Percentiles rank a stretch among this genome's conserved stretches.
Conservation (phyloP, 257 asterid genomes). For the Phtheirospermum japonicum region DNA sequence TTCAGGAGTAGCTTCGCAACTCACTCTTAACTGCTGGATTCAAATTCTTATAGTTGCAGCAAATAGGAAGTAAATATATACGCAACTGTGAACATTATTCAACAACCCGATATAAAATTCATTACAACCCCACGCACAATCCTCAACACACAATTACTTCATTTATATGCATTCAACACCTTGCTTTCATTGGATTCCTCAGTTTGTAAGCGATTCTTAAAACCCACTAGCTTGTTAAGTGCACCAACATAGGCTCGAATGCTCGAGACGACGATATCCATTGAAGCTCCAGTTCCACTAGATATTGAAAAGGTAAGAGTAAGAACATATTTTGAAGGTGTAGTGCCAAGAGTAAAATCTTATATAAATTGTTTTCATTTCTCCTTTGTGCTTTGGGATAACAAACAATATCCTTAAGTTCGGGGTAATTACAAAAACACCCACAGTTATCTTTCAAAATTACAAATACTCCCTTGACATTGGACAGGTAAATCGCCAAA, state of each 20-base stretch:
- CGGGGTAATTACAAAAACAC: background rate
- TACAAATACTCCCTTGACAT: background rate
- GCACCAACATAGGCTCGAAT: constrained; percentile 90
- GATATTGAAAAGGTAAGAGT: background rate
- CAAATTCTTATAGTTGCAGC: too few relatives aligned
- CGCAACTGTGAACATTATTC: background rate
- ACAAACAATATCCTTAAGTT: background rate
- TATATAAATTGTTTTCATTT: background rate
- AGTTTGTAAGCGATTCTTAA: constrained; percentile 35
- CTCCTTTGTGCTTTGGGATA: background rate
- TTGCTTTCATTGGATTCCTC: constrained; percentile 34
- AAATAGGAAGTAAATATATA: too few relatives aligned
- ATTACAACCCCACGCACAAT: background rate
- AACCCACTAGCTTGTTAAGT: constrained; percentile 78
- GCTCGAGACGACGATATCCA: constrained; percentile 93
- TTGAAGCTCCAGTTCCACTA: constrained; percentile 87
- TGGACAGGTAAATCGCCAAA: too few relatives aligned
- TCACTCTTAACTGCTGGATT: too few relatives aligned
- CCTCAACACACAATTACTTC: constrained; percentile 1
- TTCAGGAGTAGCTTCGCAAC: too few relatives aligned
- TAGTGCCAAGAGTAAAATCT: background rate
- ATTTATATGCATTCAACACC: constrained; percentile 29
- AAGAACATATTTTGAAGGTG: background rate
- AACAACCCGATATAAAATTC: background rate
- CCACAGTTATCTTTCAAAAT: too few relatives aligned